phyloP scores from a whole-genome alignment of 176 grass and related monocot species.

The Stipa capillata region DNA sequence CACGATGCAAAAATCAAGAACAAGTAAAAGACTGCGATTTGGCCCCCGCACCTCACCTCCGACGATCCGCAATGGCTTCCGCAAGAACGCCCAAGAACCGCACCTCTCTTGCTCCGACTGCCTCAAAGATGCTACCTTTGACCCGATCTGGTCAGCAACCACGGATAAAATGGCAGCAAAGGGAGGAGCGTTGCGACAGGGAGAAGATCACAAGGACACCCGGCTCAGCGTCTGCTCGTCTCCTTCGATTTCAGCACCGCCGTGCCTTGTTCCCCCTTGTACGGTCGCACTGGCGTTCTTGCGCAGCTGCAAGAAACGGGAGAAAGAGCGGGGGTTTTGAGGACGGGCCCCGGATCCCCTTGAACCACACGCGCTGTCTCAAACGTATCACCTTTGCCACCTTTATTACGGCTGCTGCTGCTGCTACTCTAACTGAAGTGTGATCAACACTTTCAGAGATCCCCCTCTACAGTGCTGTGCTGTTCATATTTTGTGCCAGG shows the following conservation, averaged over 20 bases:
- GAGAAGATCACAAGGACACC: constrained; percentile 25
- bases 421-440: too few relatives aligned
- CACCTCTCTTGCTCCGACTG: background rate
- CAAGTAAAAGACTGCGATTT: background rate
- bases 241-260: constrained; percentile 16
- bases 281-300: background rate
- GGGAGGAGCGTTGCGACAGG: background rate
- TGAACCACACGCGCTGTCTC: background rate
- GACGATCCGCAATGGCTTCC: background rate
- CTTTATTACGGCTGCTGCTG: background rate
- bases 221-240: constrained; percentile 37
- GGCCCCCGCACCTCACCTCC: background rate
- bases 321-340: background rate
- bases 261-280: background rate
- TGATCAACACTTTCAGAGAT: constrained; percentile 16
- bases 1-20: background rate
- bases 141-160: constrained; percentile 14
- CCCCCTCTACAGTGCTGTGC: background rate
- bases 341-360: background rate
- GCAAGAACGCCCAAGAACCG: constrained; percentile 5
- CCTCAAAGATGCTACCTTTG: background rate
- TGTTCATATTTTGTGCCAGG: background rate
- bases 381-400: background rate
- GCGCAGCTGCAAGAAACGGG: background rate
- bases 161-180: background rate